A percentile compares a stretch with the other conserved stretches of the same genome.
These are phyloP conservation scores for Phylloporus sp. DNA, from an alignment of 768 basidiomycete genomes.

Conservation along the genomic window DNA sequence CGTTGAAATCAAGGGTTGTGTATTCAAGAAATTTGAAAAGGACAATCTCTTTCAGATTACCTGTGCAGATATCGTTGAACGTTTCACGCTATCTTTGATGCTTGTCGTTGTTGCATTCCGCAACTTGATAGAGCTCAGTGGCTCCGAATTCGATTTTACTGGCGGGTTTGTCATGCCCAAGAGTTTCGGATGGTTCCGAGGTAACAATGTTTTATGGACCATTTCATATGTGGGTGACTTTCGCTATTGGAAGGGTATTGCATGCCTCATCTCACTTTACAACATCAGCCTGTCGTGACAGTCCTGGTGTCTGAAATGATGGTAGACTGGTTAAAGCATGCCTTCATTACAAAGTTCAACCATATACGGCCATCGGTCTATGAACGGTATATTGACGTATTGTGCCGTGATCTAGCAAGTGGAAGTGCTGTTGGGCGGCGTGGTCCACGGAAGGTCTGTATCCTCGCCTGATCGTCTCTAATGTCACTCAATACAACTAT, in stretches of 20 bases:
- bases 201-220: constrained; percentile 76
- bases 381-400: constrained; percentile 89
- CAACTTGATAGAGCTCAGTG: constrained; percentile 90
- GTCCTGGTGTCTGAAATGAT: constrained; percentile 89
- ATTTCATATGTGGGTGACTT: constrained; percentile 74
- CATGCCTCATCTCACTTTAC: background rate
- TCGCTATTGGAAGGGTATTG: background rate
- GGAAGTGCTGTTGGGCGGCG: constrained; percentile 66
- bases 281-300: constrained; percentile 75
- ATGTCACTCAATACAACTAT: constrained; percentile 2
- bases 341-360: constrained; percentile 99
- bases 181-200: constrained; percentile 80
- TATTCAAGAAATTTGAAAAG: constrained; percentile 99
- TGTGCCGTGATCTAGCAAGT: constrained; percentile 88
- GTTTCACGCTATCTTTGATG: constrained; percentile 91
- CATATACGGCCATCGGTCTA: constrained; percentile 95
- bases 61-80: constrained; percentile 98
- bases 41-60: constrained; percentile 98
- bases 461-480: background rate
- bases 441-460: constrained; percentile 61
- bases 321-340: constrained; percentile 99
- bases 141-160: constrained; percentile 76
- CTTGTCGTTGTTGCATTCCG: constrained; percentile 86
- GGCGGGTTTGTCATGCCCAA: constrained; percentile 71
- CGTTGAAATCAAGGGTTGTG: constrained; percentile 98